These are phyloP conservation scores for Alternaria novae-zelandiae DNA, from an alignment of 2,329 filamentous ascomycete genomes.

Conservation along the genomic window DNA sequence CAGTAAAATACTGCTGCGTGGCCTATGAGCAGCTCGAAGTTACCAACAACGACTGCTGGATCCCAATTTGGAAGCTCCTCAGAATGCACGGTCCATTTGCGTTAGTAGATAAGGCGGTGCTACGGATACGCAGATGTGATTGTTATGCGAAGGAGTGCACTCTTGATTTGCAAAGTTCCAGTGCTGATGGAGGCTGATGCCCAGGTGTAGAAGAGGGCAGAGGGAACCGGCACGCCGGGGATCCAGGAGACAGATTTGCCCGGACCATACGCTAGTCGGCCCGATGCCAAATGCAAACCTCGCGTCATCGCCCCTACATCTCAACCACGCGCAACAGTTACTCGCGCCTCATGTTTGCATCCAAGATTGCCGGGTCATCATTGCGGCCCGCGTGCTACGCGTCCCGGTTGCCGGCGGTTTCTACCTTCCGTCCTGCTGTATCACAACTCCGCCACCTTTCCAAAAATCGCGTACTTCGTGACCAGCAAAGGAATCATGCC, in stretches of 20 bases:
- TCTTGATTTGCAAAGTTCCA: not conserved
- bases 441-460: constrained; percentile 5
- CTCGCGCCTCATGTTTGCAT: constrained; percentile 13
- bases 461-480: constrained; percentile 7
- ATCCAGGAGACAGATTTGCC: not conserved
- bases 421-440: not conserved
- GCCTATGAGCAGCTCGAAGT: not conserved
- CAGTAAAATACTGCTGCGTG: not conserved
- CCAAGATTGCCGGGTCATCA: constrained; percentile 2
- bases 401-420: not conserved
- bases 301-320: constrained; percentile 8
- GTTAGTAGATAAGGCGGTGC: not conserved
- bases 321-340: constrained; percentile 2
- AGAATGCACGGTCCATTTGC: too few species aligned
- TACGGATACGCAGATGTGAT: too few species aligned
- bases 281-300: constrained; percentile 14
- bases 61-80: not conserved
- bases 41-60: not conserved
- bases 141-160: not conserved
- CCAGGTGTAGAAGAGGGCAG: not conserved
- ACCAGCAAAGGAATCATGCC: constrained; percentile 2
- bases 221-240: not conserved
- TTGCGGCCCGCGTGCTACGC: constrained; percentile 3
- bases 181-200: not conserved
- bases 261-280: constrained; percentile 9